Evolutionary conservation across 768 basidiomycete species (phyloP).

Genomic region (Leccinum subtestaceum): DNA sequence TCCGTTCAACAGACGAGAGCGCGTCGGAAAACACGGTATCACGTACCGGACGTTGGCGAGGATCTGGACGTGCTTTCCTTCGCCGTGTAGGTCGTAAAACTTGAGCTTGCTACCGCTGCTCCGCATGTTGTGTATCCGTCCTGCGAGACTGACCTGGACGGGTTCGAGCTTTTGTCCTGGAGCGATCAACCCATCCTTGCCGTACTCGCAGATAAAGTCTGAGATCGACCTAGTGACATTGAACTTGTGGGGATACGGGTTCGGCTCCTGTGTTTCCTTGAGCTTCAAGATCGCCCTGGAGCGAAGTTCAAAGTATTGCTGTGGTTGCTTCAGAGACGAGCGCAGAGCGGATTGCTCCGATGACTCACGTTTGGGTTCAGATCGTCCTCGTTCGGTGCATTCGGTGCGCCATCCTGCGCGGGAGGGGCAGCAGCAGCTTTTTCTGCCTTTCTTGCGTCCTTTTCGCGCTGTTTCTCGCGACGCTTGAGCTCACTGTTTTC

Average conservation of each 20-base stretch:
- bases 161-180: conserved; percentile 64
- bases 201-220: conserved; percentile 71
- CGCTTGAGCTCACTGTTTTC: conserved; percentile 85
- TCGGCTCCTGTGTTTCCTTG: conserved; percentile 78
- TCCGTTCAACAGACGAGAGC: conserved; percentile 18
- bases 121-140: conserved; percentile 89
- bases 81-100: conserved; percentile 93
- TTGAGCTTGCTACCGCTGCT: conserved; percentile 76
- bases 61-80: conserved; percentile 92
- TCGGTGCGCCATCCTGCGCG: conserved; percentile 37
- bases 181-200: conserved; percentile 64
- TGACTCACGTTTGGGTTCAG: conserved; percentile 84
- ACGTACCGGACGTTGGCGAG: conserved; percentile 86
- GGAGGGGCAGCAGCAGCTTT: conserved; percentile 56
- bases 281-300: conserved; percentile 85
- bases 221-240: conserved; percentile 76
- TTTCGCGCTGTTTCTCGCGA: conserved; percentile 78
- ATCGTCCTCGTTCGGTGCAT: conserved; percentile 66
- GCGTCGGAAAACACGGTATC: neutral
- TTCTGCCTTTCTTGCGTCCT: conserved; percentile 70
- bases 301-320: conserved; percentile 98
- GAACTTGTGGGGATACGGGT: conserved; percentile 99
- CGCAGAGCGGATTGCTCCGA: neutral
- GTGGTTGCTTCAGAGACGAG: neutral
- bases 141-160: conserved; percentile 68